Conservation (phyloP, 2,329 filamentous ascomycete genomes). For the Cladophialophora bantiana region DNA sequence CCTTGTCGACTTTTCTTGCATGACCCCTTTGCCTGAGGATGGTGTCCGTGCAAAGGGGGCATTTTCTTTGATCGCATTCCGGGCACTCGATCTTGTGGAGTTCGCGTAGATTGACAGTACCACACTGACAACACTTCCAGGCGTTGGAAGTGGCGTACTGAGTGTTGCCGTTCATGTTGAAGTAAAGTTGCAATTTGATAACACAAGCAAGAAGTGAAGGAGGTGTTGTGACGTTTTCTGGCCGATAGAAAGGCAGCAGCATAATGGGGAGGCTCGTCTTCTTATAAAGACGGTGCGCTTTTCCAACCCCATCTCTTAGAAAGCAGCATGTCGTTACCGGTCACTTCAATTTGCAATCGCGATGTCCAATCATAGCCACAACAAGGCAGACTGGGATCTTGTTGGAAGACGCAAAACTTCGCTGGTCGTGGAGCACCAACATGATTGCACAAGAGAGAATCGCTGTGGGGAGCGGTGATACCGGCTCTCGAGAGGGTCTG, state of each 20-base stretch:
- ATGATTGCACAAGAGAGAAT: neutral
- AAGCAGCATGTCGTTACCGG: neutral
- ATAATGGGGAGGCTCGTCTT: neutral
- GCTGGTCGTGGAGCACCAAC: neutral
- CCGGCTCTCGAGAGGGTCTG: neutral
- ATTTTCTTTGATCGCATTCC: neutral
- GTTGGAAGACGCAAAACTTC: neutral
- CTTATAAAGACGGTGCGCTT: neutral
- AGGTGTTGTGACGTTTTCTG: neutral
- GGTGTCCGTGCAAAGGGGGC: neutral
- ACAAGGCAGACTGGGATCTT: neutral
- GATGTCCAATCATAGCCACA: neutral
- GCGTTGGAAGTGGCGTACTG: slow-evolving; percentile 1
- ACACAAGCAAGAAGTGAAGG: slow-evolving; percentile 1
- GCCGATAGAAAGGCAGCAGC: neutral
- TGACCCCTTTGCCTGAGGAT: neutral
- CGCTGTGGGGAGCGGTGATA: neutral
- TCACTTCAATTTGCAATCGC: neutral
- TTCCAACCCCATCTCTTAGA: neutral
- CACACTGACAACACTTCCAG: slow-evolving; percentile 20
- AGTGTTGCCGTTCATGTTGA: neutral
- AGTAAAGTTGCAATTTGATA: neutral
- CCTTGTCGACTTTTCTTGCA: slow-evolving; percentile 7
- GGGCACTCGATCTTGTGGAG: neutral
- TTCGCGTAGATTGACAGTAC: neutral